These are phyloP conservation scores for Candida quercuum DNA, from an alignment of 805 yeast genomes.

Conservation along the genomic window DNA sequence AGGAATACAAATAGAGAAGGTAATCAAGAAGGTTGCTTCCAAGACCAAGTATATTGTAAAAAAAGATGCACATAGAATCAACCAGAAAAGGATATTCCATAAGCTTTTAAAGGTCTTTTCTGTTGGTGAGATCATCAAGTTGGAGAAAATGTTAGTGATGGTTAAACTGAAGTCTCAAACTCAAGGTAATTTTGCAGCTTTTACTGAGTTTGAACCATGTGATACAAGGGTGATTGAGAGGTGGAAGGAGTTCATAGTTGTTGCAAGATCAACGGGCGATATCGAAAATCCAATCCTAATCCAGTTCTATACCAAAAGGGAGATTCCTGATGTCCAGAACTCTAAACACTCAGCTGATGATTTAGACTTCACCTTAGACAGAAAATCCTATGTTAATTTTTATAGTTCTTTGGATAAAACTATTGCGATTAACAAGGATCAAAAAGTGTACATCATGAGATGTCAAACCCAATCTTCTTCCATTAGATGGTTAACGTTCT, in stretches of 20 bases:
- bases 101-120: slow-evolving; percentile 29
- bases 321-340: slow-evolving; percentile 23
- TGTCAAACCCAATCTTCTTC: slow-evolving; percentile 50
- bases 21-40: slow-evolving; percentile 20
- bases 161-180: slow-evolving; percentile 35
- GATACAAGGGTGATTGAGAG: slow-evolving; percentile 58
- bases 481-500: slow-evolving; percentile 57
- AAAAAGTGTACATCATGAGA: slow-evolving; percentile 46
- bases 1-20: slow-evolving; percentile 4
- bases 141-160: slow-evolving; percentile 66
- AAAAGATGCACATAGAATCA: slow-evolving; percentile 9
- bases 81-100: slow-evolving; percentile 17
- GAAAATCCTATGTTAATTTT: slow-evolving; percentile 37
- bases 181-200: slow-evolving; percentile 24
- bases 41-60: slow-evolving; percentile 15
- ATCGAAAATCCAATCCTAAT: slow-evolving; percentile 46
- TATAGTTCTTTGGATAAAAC: slow-evolving; percentile 71
- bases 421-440: slow-evolving; percentile 40
- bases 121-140: slow-evolving; percentile 59
- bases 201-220: slow-evolving; percentile 45
- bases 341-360: slow-evolving; percentile 15
- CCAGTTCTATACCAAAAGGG: slow-evolving; percentile 53
- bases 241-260: slow-evolving; percentile 78
- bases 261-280: slow-evolving; percentile 58
- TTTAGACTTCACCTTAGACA: slow-evolving; percentile 27